Evolutionary conservation across 2,329 filamentous ascomycete species (phyloP).

Genomic region (Sporothrix luriei): DNA sequence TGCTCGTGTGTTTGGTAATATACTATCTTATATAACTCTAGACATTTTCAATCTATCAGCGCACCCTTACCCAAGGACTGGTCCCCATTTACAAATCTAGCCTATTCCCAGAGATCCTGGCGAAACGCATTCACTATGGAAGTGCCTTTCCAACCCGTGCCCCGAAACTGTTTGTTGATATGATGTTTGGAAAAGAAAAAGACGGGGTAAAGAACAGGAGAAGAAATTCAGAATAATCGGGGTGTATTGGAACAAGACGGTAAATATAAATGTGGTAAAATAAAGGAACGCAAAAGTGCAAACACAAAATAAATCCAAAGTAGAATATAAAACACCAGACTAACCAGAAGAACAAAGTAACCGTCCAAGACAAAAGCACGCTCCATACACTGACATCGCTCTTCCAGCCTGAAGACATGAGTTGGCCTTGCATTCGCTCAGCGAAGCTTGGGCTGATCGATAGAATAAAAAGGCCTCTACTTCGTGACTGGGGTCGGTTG

Average conservation of each 20-base stretch:
- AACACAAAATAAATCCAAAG: not conserved
- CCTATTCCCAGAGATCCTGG: slow-evolving; percentile 1
- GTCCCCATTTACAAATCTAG: slow-evolving; percentile 25
- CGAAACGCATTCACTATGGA: not conserved
- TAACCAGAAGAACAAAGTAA: not conserved
- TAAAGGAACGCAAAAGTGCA: not conserved
- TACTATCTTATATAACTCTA: slow-evolving; percentile 20
- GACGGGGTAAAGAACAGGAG: not conserved
- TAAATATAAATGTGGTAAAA: not conserved
- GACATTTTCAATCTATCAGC: slow-evolving; percentile 24
- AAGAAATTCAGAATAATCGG: not conserved
- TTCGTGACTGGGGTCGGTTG: slow-evolving; percentile 55
- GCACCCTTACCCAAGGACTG: slow-evolving; percentile 22
- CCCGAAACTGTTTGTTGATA: slow-evolving; percentile 16
- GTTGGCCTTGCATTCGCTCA: not conserved
- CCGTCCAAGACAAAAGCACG: slow-evolving; percentile 9
- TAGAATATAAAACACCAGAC: not conserved
- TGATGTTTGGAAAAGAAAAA: slow-evolving; percentile 2
- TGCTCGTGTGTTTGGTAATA: not conserved
- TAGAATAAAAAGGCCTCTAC: slow-evolving; percentile 17
- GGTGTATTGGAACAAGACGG: not conserved
- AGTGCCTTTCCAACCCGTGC: not conserved
- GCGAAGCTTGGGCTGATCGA: not conserved
- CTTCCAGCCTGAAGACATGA: not conserved
- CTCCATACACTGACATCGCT: not conserved